Evolutionary conservation across 2,329 filamentous ascomycete genomes (phyloP).

Genomic region (Aaosphaeria arxii): DNA sequence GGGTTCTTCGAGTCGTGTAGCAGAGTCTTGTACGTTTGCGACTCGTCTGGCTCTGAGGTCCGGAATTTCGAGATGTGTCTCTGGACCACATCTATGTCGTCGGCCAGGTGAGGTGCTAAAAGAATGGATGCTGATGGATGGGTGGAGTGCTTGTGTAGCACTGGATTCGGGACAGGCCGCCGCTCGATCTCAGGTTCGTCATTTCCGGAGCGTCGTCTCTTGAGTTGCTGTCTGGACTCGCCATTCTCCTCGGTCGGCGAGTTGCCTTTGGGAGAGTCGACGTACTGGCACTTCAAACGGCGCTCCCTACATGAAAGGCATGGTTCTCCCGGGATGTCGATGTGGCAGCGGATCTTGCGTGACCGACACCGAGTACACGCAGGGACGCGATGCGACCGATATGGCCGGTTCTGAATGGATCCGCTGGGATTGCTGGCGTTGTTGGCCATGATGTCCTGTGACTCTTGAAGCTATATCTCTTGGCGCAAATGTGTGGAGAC

Average conservation of each 20-base stretch:
- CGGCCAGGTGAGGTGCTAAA: slow-evolving; percentile 39
- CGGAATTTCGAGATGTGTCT: slow-evolving; percentile 36
- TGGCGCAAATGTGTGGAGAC: no score
- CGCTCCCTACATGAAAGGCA: slow-evolving; percentile 40
- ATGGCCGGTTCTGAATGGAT: slow-evolving; percentile 37
- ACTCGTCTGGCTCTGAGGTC: slow-evolving; percentile 16
- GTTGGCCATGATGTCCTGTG: slow-evolving; percentile 17
- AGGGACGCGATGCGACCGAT: slow-evolving; percentile 43
- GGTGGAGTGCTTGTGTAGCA: slow-evolving; percentile 26
- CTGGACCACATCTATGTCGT: slow-evolving; percentile 41
- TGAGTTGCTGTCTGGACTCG: slow-evolving; percentile 16
- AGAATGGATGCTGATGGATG: slow-evolving; percentile 38
- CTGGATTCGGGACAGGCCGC: slow-evolving; percentile 21
- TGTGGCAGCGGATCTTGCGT: slow-evolving; percentile 42
- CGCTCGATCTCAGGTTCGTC: slow-evolving; percentile 13
- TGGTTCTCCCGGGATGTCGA: slow-evolving; percentile 37
- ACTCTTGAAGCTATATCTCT: no score
- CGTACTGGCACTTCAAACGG: slow-evolving; percentile 36
- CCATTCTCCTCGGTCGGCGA: slow-evolving; percentile 20
- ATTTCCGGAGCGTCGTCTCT: slow-evolving; percentile 26
- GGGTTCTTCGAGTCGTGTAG: slow-evolving; percentile 43
- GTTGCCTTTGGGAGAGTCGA: slow-evolving; percentile 20
- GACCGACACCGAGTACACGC: slow-evolving; percentile 41
- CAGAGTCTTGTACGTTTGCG: slow-evolving; percentile 49
- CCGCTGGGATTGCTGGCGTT: slow-evolving; percentile 21